Evolutionary conservation across 2,329 filamentous ascomycete genomes (phyloP), one percentile per base, ranked within the genome.

Genomic region (Delphinella strobiligena): DNA sequence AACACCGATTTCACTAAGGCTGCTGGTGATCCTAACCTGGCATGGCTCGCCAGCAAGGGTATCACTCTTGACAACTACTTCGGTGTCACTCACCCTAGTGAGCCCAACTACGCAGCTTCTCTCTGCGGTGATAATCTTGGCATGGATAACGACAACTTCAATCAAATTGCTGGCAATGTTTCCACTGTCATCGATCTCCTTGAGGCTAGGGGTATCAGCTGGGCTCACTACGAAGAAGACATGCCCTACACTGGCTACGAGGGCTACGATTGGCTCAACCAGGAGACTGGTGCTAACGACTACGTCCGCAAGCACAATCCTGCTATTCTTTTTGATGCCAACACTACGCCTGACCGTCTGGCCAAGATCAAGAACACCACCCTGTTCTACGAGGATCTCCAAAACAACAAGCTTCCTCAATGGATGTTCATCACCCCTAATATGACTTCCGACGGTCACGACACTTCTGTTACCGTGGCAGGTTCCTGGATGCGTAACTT

Each of bases 251-350:
- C 74, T 2, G 84, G 84, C 10, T 89, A 75, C 60, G 71, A 83
- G 56, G 82, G 82, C 3, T 47, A 46, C 16, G 64, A 61, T 1
- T 84, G 66, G 55, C 67, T 74, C 41, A 85, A 86, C 59, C 75
- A 75, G 47, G 45, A 74, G 49, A 82, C 71, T 2, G 71, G 73
- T 19, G 69, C 71, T 36, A 82, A 87, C 51, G 75, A 80, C 62
- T 91, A 91, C 55, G 82, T 89, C 5, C 78, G 85, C 54, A 89
- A 91, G 63, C 84, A 91, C 64, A 86, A 88, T 54, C 69, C 64
- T 33, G 62, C 53, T 12, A 63, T 88, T 41, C 65, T 80, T 40
- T 84, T 75, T 60, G 71, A 86, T 55, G 74, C 72, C 27, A 71
- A 78, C 42, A 64, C 68, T 38, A 71, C 69, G 36, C 58, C 67